A percentile compares a stretch with the other conserved stretches of the same genome.
These are phyloP conservation scores for Fusarium mundagurra DNA, from an alignment of 2,329 filamentous ascomycete species.

Conservation along the genomic window DNA sequence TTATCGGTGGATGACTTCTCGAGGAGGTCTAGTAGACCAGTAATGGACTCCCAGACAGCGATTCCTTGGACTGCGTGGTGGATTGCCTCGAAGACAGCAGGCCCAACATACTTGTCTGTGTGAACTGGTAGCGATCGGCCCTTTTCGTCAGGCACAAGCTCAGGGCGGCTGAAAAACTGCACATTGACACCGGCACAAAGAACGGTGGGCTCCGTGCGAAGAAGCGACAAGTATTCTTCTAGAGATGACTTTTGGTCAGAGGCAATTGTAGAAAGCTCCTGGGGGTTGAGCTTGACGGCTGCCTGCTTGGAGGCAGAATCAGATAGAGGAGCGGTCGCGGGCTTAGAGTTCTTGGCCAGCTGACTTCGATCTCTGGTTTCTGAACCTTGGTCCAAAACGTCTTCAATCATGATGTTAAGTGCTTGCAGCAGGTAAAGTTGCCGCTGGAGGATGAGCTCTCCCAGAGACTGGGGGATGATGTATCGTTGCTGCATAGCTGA, in stretches of 20 bases:
- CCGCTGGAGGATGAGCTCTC: slow-evolving; percentile 52
- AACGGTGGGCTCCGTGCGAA: slow-evolving; percentile 47
- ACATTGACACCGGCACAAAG: slow-evolving; percentile 48
- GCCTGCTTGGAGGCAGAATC: slow-evolving; percentile 44
- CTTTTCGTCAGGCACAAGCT: slow-evolving; percentile 57
- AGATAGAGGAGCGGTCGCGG: slow-evolving; percentile 4
- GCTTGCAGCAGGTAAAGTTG: slow-evolving; percentile 50
- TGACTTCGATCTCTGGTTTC: slow-evolving; percentile 34
- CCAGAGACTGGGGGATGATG: slow-evolving; percentile 42
- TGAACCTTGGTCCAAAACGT: slow-evolving; percentile 53
- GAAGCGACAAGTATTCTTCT: slow-evolving; percentile 49
- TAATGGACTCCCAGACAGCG: slow-evolving; percentile 55
- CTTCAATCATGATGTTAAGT: slow-evolving; percentile 55
- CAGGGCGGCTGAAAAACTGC: slow-evolving; percentile 53
- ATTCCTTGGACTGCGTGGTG: slow-evolving; percentile 48
- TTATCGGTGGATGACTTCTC: slow-evolving; percentile 39
- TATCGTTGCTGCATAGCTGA: neutral
- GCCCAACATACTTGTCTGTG: slow-evolving; percentile 55
- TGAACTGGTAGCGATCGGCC: slow-evolving; percentile 50
- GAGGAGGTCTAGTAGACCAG: slow-evolving; percentile 49
- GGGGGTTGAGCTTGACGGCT: slow-evolving; percentile 44
- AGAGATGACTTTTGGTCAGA: slow-evolving; percentile 47
- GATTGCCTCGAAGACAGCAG: slow-evolving; percentile 54
- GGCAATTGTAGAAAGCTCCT: slow-evolving; percentile 44
- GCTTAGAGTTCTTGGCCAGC: slow-evolving; percentile 28